Conservation (phyloP, 805 yeast genomes). For the Metschnikowia amazonensis region DNA sequence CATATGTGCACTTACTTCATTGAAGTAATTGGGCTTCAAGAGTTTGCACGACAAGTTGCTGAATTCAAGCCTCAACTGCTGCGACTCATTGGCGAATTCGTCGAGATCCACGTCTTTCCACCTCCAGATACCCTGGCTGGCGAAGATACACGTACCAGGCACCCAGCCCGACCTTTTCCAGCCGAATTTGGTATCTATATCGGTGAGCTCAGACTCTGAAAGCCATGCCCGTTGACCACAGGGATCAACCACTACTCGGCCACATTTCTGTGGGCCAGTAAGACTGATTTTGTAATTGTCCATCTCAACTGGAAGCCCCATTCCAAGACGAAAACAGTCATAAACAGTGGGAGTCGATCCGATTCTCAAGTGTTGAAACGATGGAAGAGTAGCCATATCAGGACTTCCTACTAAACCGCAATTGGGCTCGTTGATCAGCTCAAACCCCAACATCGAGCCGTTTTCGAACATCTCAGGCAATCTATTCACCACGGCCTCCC, state of each 20-base stretch:
- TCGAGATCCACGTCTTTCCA: conserved; percentile 26
- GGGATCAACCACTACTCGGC: conserved; percentile 58
- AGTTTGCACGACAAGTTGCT: conserved; percentile 23
- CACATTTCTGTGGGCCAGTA: conserved; percentile 72
- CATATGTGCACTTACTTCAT: conserved; percentile 19
- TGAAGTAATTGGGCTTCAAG: conserved; percentile 30
- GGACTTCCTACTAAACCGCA: conserved; percentile 65
- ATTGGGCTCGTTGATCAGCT: conserved; percentile 83
- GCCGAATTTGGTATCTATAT: conserved; percentile 60
- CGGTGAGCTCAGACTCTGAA: conserved; percentile 35
- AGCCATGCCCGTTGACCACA: conserved; percentile 71
- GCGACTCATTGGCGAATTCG: conserved; percentile 19
- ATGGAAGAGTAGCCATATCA: conserved; percentile 53
- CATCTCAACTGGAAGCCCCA: conserved; percentile 67
- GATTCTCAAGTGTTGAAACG: conserved; percentile 60
- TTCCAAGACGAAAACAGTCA: conserved; percentile 70
- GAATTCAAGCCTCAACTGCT: conserved; percentile 28
- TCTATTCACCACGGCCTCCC: conserved; percentile 26
- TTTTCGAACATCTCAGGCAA: conserved; percentile 33
- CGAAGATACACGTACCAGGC: conserved; percentile 73
- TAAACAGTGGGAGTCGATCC: conserved; percentile 83
- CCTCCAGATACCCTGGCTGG: conserved; percentile 76
- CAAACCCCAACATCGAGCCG: conserved; percentile 71
- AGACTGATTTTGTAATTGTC: conserved; percentile 67
- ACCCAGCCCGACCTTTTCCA: conserved; percentile 72